phyloP scores from a whole-genome alignment of 2,329 filamentous ascomycete genomes.

The Pseudonectria buxi region DNA sequence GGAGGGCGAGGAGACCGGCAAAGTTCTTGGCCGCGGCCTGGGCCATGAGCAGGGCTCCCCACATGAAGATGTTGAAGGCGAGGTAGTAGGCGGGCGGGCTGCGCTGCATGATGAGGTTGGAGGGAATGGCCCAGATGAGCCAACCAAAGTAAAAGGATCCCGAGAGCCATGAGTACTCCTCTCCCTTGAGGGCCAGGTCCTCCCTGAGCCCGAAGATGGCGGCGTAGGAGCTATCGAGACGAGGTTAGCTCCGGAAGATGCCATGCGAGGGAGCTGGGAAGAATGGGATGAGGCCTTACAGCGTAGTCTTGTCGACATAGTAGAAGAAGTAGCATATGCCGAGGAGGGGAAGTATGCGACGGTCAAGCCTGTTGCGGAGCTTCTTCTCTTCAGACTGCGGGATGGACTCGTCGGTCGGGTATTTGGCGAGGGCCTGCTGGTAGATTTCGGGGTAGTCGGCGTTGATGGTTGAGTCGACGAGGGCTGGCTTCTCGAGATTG shows the following conservation, averaged over 20 bases:
- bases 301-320: constrained; percentile 42
- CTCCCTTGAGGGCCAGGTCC: constrained; percentile 49
- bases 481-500: constrained; percentile 7
- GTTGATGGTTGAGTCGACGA: constrained; percentile 9
- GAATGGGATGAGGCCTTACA: constrained; percentile 19
- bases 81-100: constrained; percentile 31
- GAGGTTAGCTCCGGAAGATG: background rate
- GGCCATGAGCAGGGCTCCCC: constrained; percentile 38
- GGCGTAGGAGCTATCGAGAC: constrained; percentile 43
- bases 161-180: constrained; percentile 45
- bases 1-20: constrained; percentile 44
- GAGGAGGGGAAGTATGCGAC: constrained; percentile 30
- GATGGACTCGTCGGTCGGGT: constrained; percentile 32
- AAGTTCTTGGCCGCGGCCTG: constrained; percentile 54
- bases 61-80: constrained; percentile 47
- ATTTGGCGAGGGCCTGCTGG: constrained; percentile 27
- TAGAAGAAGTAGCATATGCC: constrained; percentile 37
- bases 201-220: constrained; percentile 58
- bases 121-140: constrained; percentile 30
- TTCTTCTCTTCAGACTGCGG: constrained; percentile 26
- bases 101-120: constrained; percentile 26
- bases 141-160: constrained; percentile 33
- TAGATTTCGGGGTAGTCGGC: constrained; percentile 25
- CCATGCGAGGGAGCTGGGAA: no score
- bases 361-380: constrained; percentile 31